Percentiles rank a stretch among this genome's conserved stretches.
phyloP scores from a whole-genome alignment of 257 asterid species.

The Dorcoceras hygrometricum region DNA sequence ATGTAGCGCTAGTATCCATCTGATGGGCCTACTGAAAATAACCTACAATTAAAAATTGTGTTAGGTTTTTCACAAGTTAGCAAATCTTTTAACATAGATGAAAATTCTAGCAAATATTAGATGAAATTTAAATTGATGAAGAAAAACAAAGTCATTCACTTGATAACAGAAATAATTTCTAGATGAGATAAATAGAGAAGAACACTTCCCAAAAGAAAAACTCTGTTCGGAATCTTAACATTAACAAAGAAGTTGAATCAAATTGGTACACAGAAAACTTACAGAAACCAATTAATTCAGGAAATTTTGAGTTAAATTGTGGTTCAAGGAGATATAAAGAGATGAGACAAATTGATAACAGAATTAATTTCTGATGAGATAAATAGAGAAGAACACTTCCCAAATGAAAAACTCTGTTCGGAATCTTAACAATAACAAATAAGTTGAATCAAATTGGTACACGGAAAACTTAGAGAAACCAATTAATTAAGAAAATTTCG shows the following conservation, averaged over 20 bases:
- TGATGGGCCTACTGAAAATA: conserved; percentile 89
- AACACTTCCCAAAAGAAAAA: too few relatives aligned
- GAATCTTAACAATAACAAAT: neutral
- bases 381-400: too few relatives aligned
- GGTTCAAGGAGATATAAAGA: too few relatives aligned
- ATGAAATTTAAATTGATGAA: neutral
- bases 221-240: neutral
- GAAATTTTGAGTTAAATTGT: neutral
- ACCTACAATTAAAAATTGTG: conserved; percentile 39
- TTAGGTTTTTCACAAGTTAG: conserved; percentile 17
- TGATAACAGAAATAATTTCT: neutral
- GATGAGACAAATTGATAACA: too few relatives aligned
- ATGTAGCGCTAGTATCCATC: conserved; percentile 94
- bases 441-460: neutral
- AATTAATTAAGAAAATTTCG: neutral
- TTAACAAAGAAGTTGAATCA: neutral
- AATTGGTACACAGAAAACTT: neutral
- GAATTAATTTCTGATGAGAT: neutral
- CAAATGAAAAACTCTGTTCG: too few relatives aligned
- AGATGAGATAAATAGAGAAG: too few relatives aligned
- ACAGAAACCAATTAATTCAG: conserved; percentile 1
- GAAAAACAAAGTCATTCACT: conserved; percentile 11
- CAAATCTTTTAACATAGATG: conserved; percentile 7
- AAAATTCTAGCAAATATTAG: conserved; percentile 12
- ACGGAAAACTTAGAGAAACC: conserved; percentile 5